Base-by-base conservation (phyloP, 148 eudicot species). In the Cornus suecica region DNA sequence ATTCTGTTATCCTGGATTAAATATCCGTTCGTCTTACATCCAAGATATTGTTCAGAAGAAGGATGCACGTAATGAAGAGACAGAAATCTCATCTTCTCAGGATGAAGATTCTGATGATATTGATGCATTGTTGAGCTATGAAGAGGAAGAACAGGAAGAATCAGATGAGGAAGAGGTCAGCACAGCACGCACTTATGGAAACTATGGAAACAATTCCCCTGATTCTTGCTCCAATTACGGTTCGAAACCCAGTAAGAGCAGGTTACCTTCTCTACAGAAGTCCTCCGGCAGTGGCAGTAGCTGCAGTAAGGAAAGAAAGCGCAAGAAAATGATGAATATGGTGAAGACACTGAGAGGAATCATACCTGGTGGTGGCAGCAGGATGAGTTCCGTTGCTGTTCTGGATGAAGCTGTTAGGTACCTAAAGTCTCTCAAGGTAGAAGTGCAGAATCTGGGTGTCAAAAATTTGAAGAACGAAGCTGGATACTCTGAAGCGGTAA, bases 341-440 rank as follows among this genome's bases (percentile, higher is more conserved):
- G 87, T 90, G 64, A 86, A 80, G 70, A 80, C 80, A 23, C 58
- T 90, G 70, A 74, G 80, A 75, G 87, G 87, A 67, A 90, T 90
- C 54, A 83, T 90, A 6, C 94, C 94, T 18, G 94, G 94, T 18
- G 94, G 91, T 69, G 88, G 88, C 22, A 83, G 82, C 16, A 74
- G 69, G 70, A 86, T 90, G 90, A 85, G 83, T 71, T 83, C 87
- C 20, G 81, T 78, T 24, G 82, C 79, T 67, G 88, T 90, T 69
- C 86, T 90, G 76, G 94, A 90, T 71, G 94, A 87, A 83, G 91
- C 91, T 83, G 94, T 88, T 30, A 75, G 79, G 75, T 83, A 90
- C 80, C 89, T 90, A 54, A 88, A 90, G 78, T 85, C 88, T 22
- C 87, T 88, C 66, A 84, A 86, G 77, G 82, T 83, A 9, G 88